Conservation (phyloP, 2,329 filamentous ascomycete species). For the Cyphellophora europaea region DNA sequence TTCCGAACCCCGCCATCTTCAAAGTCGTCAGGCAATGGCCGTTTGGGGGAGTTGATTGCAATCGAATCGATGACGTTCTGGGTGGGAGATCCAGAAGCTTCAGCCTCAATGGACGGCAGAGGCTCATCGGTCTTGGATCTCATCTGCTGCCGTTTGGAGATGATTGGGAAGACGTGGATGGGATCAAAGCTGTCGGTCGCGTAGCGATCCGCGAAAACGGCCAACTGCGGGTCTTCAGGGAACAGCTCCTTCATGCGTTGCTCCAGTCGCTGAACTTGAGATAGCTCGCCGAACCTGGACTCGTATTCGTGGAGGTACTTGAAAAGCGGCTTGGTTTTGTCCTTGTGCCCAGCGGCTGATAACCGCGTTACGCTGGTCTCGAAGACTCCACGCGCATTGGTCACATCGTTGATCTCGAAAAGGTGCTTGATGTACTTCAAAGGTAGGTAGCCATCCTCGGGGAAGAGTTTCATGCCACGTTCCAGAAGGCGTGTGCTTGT, state of each 20-base stretch:
- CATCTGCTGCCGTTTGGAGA: slow-evolving; percentile 72
- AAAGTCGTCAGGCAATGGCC: slow-evolving; percentile 60
- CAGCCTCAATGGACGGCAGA: slow-evolving; percentile 22
- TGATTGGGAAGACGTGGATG: slow-evolving; percentile 67
- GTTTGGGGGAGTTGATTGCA: slow-evolving; percentile 37
- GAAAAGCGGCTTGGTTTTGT: slow-evolving; percentile 76
- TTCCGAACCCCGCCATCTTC: slow-evolving; percentile 76
- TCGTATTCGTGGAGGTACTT: slow-evolving; percentile 93
- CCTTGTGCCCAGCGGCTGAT: slow-evolving; percentile 54
- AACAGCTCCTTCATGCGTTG: slow-evolving; percentile 90
- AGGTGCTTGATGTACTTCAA: slow-evolving; percentile 94
- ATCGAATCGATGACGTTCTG: slow-evolving; percentile 27
- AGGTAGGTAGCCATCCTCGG: slow-evolving; percentile 85
- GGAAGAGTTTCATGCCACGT: slow-evolving; percentile 84
- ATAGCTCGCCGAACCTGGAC: slow-evolving; percentile 83
- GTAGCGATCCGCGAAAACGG: slow-evolving; percentile 69
- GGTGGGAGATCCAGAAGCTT: slow-evolving; percentile 25
- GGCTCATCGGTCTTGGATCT: slow-evolving; percentile 49
- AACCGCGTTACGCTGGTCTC: slow-evolving; percentile 85
- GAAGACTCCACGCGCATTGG: slow-evolving; percentile 91
- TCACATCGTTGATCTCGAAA: slow-evolving; percentile 83
- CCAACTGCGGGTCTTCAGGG: slow-evolving; percentile 70
- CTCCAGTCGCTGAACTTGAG: slow-evolving; percentile 84
- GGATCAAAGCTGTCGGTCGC: slow-evolving; percentile 69
- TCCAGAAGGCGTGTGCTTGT: slow-evolving; percentile 95